These are phyloP conservation scores for Chloropicon primus DNA, from an alignment of 139 green algal species.

Conservation along the genomic window DNA sequence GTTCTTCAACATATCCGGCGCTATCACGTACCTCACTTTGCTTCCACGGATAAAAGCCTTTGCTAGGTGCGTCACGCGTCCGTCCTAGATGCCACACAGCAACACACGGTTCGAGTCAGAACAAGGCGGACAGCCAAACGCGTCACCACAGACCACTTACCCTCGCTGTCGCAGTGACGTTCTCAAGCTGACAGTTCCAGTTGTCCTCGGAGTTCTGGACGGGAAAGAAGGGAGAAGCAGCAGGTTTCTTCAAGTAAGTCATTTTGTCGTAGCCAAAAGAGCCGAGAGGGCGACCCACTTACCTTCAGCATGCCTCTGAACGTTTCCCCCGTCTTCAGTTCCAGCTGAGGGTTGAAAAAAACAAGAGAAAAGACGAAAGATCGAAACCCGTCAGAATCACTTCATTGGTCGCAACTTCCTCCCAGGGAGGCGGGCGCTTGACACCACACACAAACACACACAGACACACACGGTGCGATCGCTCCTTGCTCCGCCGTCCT, in stretches of 20 bases:
- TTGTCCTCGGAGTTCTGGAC: constrained; percentile 84
- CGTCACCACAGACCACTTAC: constrained; percentile 7
- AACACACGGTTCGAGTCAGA: background rate
- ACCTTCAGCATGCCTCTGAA: constrained; percentile 78
- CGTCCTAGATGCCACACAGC: constrained; percentile 29
- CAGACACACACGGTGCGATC: too few species aligned
- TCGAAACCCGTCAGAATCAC: background rate
- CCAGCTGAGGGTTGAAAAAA: constrained; percentile 39
- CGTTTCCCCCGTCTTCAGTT: constrained; percentile 91
- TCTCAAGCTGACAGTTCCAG: constrained; percentile 94
- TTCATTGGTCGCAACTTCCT: too few species aligned
- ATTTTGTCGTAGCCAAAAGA: too few species aligned
- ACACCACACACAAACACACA: too few species aligned
- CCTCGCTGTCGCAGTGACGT: constrained; percentile 72
- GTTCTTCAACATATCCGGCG: constrained; percentile 99
- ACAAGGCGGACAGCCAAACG: background rate
- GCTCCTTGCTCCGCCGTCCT: too few species aligned
- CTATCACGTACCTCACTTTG: constrained; percentile 67
- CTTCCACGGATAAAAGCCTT: constrained; percentile 79
- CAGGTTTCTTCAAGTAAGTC: too few species aligned
- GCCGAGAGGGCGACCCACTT: background rate
- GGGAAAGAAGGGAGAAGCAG: too few species aligned
- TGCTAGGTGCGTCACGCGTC: constrained; percentile 57
- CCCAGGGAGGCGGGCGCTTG: too few species aligned
- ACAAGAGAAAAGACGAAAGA: background rate